These are phyloP conservation scores for Leptodermis oblonga DNA, from an alignment of 257 asterid species.

Conservation along the genomic window DNA sequence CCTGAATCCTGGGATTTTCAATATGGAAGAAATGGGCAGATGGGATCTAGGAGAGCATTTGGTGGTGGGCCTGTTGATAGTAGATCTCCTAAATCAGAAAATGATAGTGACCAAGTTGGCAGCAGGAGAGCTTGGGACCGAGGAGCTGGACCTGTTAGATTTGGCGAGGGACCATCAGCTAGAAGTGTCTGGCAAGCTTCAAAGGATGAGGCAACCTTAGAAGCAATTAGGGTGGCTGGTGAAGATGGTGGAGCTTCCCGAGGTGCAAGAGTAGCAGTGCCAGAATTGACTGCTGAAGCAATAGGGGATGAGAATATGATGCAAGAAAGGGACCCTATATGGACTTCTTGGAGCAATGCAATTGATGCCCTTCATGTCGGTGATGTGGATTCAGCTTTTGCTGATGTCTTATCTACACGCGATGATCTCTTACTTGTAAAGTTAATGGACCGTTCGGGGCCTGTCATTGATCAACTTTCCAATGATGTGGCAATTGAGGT, in stretches of 20 bases:
- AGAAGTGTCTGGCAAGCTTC: slow-evolving; percentile 99
- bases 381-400: slow-evolving; percentile 82
- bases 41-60: slow-evolving; percentile 57
- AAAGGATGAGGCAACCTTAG: slow-evolving; percentile 94
- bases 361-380: slow-evolving; percentile 91
- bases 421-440: slow-evolving; percentile 84
- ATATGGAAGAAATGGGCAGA: slow-evolving; percentile 61
- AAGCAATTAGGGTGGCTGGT: slow-evolving; percentile 96
- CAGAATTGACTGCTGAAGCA: slow-evolving; percentile 80
- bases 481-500: slow-evolving; percentile 69
- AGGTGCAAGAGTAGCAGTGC: slow-evolving; percentile 73
- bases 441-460: slow-evolving; percentile 96
- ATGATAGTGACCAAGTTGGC: slow-evolving; percentile 55
- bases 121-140: slow-evolving; percentile 83
- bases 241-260: slow-evolving; percentile 76
- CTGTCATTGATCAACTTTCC: slow-evolving; percentile 80
- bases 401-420: slow-evolving; percentile 77
- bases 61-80: slow-evolving; percentile 41
- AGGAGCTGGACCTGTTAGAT: slow-evolving; percentile 70
- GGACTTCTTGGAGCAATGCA: slow-evolving; percentile 93
- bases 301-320: slow-evolving; percentile 58
- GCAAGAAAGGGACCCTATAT: slow-evolving; percentile 73
- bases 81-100: slow-evolving; percentile 58
- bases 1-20: slow-evolving; percentile 65
- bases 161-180: slow-evolving; percentile 99